phyloP scores from a whole-genome alignment of 1,284 basidiomycete species.

The Ustilago vetiveriae region DNA sequence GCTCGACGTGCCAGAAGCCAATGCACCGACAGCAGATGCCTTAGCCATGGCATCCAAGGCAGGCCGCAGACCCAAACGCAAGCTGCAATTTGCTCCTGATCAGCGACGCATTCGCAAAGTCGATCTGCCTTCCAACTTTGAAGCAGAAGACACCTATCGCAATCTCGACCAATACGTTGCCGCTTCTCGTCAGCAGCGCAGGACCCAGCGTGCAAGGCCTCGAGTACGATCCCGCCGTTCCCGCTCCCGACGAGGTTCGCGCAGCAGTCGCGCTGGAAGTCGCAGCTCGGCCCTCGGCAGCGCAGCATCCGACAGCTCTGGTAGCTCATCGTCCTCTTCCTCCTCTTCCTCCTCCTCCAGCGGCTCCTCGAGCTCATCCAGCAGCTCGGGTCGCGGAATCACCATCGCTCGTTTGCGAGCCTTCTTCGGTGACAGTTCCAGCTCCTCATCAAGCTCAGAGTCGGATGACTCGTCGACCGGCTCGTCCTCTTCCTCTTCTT shows the following conservation, averaged over 20 bases:
- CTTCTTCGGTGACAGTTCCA: slow-evolving; percentile 61
- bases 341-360: slow-evolving; percentile 30
- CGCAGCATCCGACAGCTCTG: slow-evolving; percentile 37
- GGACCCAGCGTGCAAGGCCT: slow-evolving; percentile 7
- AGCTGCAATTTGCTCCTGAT: slow-evolving; percentile 62
- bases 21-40: slow-evolving; percentile 39
- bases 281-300: slow-evolving; percentile 37
- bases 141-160: slow-evolving; percentile 60
- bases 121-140: slow-evolving; percentile 59
- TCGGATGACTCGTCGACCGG: slow-evolving; percentile 29
- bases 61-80: slow-evolving; percentile 41
- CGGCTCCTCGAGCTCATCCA: slow-evolving; percentile 31
- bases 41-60: slow-evolving; percentile 47
- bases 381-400: slow-evolving; percentile 51
- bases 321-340: slow-evolving; percentile 38
- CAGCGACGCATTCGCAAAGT: slow-evolving; percentile 53
- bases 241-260: slow-evolving; percentile 30
- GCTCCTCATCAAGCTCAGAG: slow-evolving; percentile 45
- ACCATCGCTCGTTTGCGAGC: slow-evolving; percentile 61
- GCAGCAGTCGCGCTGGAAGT: slow-evolving; percentile 37
- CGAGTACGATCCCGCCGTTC: slow-evolving; percentile 13
- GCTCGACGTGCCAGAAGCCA: slow-evolving; percentile 46
- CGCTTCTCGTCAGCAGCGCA: slow-evolving; percentile 47
- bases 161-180: slow-evolving; percentile 62
- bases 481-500: slow-evolving; percentile 32